phyloP scores from a whole-genome alignment of 129 eudicot genomes.

The Flaveria trinervia region DNA sequence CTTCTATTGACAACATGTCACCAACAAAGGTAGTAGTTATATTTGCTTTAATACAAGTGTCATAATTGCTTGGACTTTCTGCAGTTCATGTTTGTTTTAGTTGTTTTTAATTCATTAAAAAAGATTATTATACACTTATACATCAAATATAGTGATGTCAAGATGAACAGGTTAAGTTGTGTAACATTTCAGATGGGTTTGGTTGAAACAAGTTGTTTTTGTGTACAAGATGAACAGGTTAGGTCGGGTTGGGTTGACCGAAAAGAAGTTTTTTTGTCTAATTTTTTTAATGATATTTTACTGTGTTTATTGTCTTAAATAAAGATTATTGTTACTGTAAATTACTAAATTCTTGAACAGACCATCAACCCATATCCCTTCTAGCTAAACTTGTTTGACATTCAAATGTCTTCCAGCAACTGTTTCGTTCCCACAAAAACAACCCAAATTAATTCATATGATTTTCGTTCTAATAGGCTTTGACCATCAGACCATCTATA shows the following conservation, averaged over 20 bases:
- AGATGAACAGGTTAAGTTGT: neutral
- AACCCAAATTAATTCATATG: too few species aligned
- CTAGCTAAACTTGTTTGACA: neutral
- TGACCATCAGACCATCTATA: neutral
- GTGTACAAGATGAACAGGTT: neutral
- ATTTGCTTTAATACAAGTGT: neutral
- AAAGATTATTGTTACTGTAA: neutral
- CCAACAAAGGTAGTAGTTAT: slow-evolving; percentile 50
- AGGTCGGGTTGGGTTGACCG: neutral
- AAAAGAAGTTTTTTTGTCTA: neutral
- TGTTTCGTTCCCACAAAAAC: neutral
- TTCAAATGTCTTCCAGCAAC: neutral
- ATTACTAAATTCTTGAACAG: neutral
- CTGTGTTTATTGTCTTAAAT: neutral
- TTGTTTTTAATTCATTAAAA: neutral
- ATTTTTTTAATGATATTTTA: neutral
- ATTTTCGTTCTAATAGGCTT: neutral
- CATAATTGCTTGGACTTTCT: neutral
- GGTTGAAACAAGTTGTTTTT: neutral
- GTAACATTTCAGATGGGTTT: neutral
- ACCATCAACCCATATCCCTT: neutral
- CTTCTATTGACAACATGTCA: slow-evolving; percentile 23
- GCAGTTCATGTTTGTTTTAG: neutral
- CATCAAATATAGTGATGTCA: neutral
- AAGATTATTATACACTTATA: neutral